These are phyloP conservation scores for Cercospora janseana DNA, from an alignment of 2,329 filamentous ascomycete species.

Conservation along the genomic window DNA sequence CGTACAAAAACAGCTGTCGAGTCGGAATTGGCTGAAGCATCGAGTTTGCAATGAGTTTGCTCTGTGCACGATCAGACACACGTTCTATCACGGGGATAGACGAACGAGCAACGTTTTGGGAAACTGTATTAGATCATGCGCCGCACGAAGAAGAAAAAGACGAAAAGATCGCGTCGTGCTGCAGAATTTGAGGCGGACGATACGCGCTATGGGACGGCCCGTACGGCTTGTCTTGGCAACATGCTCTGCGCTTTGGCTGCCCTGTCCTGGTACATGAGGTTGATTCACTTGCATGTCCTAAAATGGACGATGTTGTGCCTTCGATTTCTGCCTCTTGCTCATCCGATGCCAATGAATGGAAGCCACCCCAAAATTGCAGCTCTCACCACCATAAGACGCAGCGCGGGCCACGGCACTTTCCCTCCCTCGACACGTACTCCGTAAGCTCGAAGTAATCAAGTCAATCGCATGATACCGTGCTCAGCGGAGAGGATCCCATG, in stretches of 20 bases:
- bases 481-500: too few relatives aligned
- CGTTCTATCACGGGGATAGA: slow-evolving; percentile 30
- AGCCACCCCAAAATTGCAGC: too few relatives aligned
- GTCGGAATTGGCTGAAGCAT: slow-evolving; percentile 36
- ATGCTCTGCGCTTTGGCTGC: too few relatives aligned
- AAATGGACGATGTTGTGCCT: too few relatives aligned
- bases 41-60: slow-evolving; percentile 38
- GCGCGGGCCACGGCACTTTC: too few relatives aligned
- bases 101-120: slow-evolving; percentile 29
- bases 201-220: not conserved
- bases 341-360: too few relatives aligned
- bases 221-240: not conserved
- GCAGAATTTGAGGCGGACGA: slow-evolving; percentile 2
- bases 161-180: slow-evolving; percentile 9
- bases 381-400: too few relatives aligned
- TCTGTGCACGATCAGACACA: slow-evolving; percentile 39
- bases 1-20: slow-evolving; percentile 29
- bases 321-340: too few relatives aligned
- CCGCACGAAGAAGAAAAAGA: slow-evolving; percentile 37
- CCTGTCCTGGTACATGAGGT: too few relatives aligned
- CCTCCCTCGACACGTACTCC: too few relatives aligned
- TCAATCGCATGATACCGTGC: too few relatives aligned
- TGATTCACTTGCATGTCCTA: not conserved
- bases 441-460: too few relatives aligned
- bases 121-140: slow-evolving; percentile 37